These are phyloP conservation scores for Acanthamoeba lugdunensis DNA, from an alignment of 208 protist genomes.

Conservation along the genomic window DNA sequence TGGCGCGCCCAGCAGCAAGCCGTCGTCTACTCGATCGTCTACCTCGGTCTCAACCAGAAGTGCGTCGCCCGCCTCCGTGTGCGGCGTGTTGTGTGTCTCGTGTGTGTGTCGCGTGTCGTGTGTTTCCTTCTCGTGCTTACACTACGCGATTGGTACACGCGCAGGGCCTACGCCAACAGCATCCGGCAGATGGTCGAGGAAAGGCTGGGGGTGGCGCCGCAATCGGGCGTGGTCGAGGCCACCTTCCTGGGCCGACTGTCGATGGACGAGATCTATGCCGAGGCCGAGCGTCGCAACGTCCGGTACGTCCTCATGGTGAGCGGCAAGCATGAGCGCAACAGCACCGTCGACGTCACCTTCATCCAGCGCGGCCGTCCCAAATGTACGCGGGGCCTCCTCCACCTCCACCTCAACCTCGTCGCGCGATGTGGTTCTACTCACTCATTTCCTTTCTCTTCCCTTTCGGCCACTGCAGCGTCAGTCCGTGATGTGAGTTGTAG, in stretches of 20 bases:
- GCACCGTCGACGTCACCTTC: constrained; percentile 42
- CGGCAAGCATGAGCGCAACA: constrained; percentile 55
- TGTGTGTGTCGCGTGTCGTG: not conserved
- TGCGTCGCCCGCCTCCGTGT: not conserved
- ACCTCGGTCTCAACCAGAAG: constrained; percentile 41
- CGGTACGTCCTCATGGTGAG: constrained; percentile 69
- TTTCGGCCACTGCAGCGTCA: not conserved
- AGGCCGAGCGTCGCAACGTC: constrained; percentile 34
- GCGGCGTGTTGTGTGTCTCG: not conserved
- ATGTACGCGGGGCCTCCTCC: not conserved
- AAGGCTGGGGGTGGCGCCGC: not conserved
- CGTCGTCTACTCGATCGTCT: constrained; percentile 43
- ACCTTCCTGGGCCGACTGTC: constrained; percentile 28
- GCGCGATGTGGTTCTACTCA: not conserved
- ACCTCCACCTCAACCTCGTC: not conserved
- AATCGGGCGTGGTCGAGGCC: constrained; percentile 61
- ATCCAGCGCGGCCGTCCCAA: constrained; percentile 18
- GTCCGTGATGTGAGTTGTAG: constrained; percentile 70
- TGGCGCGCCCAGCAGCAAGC: constrained; percentile 30
- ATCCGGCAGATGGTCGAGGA: constrained; percentile 69
- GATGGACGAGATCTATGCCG: constrained; percentile 38
- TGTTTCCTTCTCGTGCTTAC: not conserved
- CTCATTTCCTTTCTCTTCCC: not conserved
- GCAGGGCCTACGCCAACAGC: constrained; percentile 54
- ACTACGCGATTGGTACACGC: not conserved